phyloP scores from a whole-genome alignment of 495 filamentous ascomycete genomes.

The Oidiodendron maius region DNA sequence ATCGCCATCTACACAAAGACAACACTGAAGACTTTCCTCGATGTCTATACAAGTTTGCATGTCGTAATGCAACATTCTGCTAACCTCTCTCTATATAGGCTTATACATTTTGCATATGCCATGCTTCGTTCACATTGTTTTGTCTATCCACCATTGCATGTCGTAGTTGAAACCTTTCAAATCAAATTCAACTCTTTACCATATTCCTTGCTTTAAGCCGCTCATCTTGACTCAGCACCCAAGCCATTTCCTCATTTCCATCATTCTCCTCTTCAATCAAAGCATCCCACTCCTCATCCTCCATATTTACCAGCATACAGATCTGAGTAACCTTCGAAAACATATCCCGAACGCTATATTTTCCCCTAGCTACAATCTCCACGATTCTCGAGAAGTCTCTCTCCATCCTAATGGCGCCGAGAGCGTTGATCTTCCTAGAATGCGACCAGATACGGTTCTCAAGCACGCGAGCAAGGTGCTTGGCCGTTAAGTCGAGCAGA shows the following conservation, averaged over 20 bases:
- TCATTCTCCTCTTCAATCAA: conserved; percentile 30
- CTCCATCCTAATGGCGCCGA: conserved; percentile 84
- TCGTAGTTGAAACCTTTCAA: no score
- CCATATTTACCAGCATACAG: conserved; percentile 87
- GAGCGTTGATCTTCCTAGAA: conserved; percentile 69
- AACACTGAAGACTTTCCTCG: no score
- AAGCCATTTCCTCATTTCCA: conserved; percentile 40
- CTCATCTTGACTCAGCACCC: conserved; percentile 51
- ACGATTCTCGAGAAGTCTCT: conserved; percentile 80
- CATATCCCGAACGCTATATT: conserved; percentile 73
- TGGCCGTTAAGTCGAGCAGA: conserved; percentile 65
- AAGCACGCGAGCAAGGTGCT: conserved; percentile 66
- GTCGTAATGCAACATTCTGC: no score
- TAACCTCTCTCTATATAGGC: no score
- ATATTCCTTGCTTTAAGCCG: conserved; percentile 44
- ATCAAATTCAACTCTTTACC: conserved; percentile 23
- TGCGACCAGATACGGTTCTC: conserved; percentile 91
- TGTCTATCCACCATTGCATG: no score
- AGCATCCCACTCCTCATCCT: conserved; percentile 96
- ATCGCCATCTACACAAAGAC: no score
- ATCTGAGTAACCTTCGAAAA: conserved; percentile 82
- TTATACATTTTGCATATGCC: no score
- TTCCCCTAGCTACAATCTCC: conserved; percentile 65
- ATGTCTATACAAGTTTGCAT: no score
- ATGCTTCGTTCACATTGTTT: no score